Conservation (phyloP, 1,284 basidiomycete species). For the Athelia sp. region DNA sequence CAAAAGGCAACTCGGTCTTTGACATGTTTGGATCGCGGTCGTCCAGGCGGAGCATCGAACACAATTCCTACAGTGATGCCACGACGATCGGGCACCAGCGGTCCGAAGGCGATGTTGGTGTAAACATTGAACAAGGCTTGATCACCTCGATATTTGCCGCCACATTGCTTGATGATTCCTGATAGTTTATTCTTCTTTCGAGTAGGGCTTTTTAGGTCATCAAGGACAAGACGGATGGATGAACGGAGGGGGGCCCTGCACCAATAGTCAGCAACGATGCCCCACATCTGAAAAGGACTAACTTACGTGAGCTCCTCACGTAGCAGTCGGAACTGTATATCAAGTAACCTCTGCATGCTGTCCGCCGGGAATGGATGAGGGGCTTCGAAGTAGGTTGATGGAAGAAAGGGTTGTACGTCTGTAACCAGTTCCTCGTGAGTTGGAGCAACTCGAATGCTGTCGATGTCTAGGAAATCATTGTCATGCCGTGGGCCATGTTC, state of each 20-base stretch:
- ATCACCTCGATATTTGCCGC: conserved; percentile 41
- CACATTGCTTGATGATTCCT: conserved; percentile 31
- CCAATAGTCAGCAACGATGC: neutral
- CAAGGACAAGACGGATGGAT: conserved; percentile 39
- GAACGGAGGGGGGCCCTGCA: conserved; percentile 44
- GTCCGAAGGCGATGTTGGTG: conserved; percentile 38
- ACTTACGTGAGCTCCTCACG: conserved; percentile 62
- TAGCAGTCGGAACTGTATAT: conserved; percentile 66
- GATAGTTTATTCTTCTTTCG: conserved; percentile 23
- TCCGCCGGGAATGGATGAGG: conserved; percentile 52
- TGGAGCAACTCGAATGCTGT: conserved; percentile 54
- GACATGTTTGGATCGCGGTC: conserved; percentile 32
- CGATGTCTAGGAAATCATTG: conserved; percentile 57
- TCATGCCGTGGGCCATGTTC: conserved; percentile 54
- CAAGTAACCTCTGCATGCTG: conserved; percentile 57
- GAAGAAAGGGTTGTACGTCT: conserved; percentile 44
- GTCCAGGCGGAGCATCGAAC: conserved; percentile 48
- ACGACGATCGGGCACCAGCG: conserved; percentile 38
- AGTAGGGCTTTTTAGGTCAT: conserved; percentile 30
- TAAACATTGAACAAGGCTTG: conserved; percentile 53
- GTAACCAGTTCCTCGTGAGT: conserved; percentile 57
- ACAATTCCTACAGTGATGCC: conserved; percentile 41
- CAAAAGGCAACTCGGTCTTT: conserved; percentile 41
- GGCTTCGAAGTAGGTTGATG: conserved; percentile 49
- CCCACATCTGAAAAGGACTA: no score